Evolutionary conservation across 345 rosid genomes (phyloP).

Genomic region (Arabis hirsuta): DNA sequence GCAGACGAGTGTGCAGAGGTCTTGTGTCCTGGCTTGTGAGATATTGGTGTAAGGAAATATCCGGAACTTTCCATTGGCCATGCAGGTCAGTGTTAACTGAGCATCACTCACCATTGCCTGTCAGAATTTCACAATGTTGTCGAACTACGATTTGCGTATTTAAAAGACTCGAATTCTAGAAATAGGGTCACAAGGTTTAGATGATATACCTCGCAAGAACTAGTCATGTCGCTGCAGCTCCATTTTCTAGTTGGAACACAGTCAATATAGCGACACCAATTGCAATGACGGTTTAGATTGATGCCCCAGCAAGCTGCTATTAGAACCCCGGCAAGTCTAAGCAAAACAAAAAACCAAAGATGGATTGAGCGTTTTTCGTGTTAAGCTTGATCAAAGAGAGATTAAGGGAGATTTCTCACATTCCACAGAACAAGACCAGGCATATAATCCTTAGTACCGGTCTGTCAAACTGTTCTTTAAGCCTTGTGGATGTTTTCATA

Average conservation of each 20-base stretch:
- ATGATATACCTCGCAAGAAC: slow-evolving; percentile 67
- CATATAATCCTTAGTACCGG: slow-evolving; percentile 65
- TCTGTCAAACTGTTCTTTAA: slow-evolving; percentile 68
- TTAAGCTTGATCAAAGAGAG: slow-evolving; percentile 8
- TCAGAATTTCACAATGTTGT: slow-evolving; percentile 23
- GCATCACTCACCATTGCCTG: slow-evolving; percentile 62
- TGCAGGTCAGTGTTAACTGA: slow-evolving; percentile 72
- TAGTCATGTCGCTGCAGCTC: slow-evolving; percentile 73
- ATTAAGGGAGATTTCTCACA: slow-evolving; percentile 55
- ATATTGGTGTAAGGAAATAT: slow-evolving; percentile 66
- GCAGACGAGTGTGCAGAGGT: slow-evolving; percentile 82
- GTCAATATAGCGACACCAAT: slow-evolving; percentile 70
- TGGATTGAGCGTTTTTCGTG: slow-evolving; percentile 8
- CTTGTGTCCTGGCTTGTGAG: slow-evolving; percentile 59
- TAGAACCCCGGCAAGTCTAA: slow-evolving; percentile 61
- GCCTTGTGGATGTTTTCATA: slow-evolving; percentile 50
- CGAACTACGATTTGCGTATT: not conserved
- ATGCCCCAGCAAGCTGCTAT: slow-evolving; percentile 52
- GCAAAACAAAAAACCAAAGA: not conserved
- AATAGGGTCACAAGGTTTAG: slow-evolving; percentile 13
- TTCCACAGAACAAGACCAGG: slow-evolving; percentile 54
- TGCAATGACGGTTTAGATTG: slow-evolving; percentile 64
- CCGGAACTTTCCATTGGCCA: slow-evolving; percentile 65
- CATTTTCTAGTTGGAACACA: slow-evolving; percentile 70
- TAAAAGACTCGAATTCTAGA: not conserved